These are phyloP conservation scores for Telopea speciosissima DNA, from an alignment of 177 flowering plant species.

Conservation along the genomic window DNA sequence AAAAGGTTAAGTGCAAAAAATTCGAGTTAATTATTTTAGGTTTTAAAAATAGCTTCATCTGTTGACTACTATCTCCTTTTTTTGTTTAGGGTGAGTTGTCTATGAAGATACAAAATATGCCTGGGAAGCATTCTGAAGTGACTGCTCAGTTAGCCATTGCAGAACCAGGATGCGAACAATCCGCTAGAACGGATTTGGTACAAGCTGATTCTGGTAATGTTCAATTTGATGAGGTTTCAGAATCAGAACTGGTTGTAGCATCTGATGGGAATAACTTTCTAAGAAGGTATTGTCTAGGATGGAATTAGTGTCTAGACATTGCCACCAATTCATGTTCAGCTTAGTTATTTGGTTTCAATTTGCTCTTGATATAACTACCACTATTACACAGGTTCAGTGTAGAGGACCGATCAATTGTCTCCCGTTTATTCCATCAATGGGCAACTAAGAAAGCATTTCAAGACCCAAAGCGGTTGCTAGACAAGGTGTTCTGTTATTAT, in stretches of 20 bases:
- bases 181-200: slow-evolving; percentile 12
- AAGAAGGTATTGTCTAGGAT: slow-evolving; percentile 43
- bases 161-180: slow-evolving; percentile 13
- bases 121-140: slow-evolving; percentile 17
- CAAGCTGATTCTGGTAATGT: slow-evolving; percentile 14
- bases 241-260: slow-evolving; percentile 27
- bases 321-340: neutral
- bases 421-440: slow-evolving; percentile 90
- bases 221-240: slow-evolving; percentile 20
- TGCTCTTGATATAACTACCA: neutral
- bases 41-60: too few species aligned
- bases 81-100: slow-evolving; percentile 36
- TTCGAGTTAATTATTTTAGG: too few species aligned
- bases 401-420: slow-evolving; percentile 65
- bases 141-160: slow-evolving; percentile 8
- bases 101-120: slow-evolving; percentile 13
- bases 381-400: slow-evolving; percentile 47
- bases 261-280: slow-evolving; percentile 50
- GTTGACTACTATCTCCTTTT: neutral
- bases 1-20: too few species aligned
- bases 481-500: slow-evolving; percentile 46
- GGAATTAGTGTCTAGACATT: neutral
- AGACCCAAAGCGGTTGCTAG: slow-evolving; percentile 80
- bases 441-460: slow-evolving; percentile 89
- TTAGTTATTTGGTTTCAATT: neutral